Conservation (phyloP, 1,284 basidiomycete genomes). For the Ganoderma leucocontextum region DNA sequence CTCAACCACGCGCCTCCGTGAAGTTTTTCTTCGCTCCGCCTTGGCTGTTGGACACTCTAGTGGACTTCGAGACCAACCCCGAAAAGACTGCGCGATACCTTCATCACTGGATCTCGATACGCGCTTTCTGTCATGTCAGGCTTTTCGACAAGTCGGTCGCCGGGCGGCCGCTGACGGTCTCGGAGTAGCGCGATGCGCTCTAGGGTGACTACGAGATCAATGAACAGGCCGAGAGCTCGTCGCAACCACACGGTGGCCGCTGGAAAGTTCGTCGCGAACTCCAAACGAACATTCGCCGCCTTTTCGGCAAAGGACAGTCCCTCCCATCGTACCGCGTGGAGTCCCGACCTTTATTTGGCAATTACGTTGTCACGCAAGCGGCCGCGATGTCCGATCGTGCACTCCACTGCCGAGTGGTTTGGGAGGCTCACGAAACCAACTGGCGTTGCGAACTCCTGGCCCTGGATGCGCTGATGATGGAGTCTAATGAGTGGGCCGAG, state of each 20-base stretch:
- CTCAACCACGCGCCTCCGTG: slow-evolving; percentile 3
- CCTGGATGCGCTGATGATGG: slow-evolving; percentile 11
- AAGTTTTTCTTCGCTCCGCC: slow-evolving; percentile 18
- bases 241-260: not conserved
- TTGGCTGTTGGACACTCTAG: slow-evolving; percentile 9
- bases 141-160: slow-evolving; percentile 14
- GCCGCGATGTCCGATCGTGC: not conserved
- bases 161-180: slow-evolving; percentile 13
- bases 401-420: not conserved
- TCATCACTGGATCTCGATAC: slow-evolving; percentile 14
- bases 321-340: not conserved
- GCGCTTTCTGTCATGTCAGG: slow-evolving; percentile 9
- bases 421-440: slow-evolving; percentile 14
- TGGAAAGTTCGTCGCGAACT: not conserved
- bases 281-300: slow-evolving; percentile 1
- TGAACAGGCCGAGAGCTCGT: not conserved
- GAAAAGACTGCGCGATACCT: slow-evolving; percentile 5
- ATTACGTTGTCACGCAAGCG: not conserved
- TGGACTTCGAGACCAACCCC: not conserved
- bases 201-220: slow-evolving; percentile 20
- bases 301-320: not conserved
- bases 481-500: slow-evolving; percentile 10
- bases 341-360: not conserved
- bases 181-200: slow-evolving; percentile 19
- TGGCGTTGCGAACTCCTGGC: slow-evolving; percentile 19